Evolutionary conservation across 2,329 filamentous ascomycete genomes (phyloP).

Genomic region (Paradendryphiella salina): DNA sequence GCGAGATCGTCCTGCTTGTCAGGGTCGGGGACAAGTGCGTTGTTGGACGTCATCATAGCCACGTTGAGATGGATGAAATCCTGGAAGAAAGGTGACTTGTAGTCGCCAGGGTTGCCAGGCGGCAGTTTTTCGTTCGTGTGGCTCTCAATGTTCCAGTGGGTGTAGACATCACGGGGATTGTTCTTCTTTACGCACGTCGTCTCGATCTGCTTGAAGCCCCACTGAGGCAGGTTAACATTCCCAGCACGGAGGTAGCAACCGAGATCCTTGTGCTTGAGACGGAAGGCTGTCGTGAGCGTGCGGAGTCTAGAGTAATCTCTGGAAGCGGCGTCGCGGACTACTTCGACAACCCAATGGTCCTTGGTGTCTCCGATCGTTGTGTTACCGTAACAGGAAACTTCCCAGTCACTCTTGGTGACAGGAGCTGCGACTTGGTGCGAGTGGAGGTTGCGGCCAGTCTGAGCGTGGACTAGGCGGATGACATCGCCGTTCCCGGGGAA

Average conservation of each 20-base stretch:
- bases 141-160: constrained; percentile 98
- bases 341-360: constrained; percentile 94
- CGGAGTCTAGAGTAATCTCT: constrained; percentile 82
- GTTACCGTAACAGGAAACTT: constrained; percentile 96
- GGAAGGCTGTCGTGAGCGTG: constrained; percentile 91
- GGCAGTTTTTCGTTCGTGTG: constrained; percentile 93
- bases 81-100: constrained; percentile 95
- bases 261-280: constrained; percentile 77
- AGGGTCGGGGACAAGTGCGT: constrained; percentile 93
- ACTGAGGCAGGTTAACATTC: constrained; percentile 95
- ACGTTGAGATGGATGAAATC: constrained; percentile 98
- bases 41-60: constrained; percentile 99
- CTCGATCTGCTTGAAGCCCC: constrained; percentile 99
- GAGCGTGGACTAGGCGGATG: constrained; percentile 87
- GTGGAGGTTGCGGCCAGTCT: constrained; percentile 96
- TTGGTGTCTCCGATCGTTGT: constrained; percentile 94
- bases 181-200: constrained; percentile 93
- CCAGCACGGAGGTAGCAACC: constrained; percentile 94
- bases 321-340: constrained; percentile 85
- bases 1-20: constrained; percentile 99
- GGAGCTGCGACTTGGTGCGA: constrained; percentile 90
- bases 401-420: constrained; percentile 82
- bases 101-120: constrained; percentile 82
- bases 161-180: constrained; percentile 89
- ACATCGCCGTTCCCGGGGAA: constrained; percentile 77